Evolutionary conservation across 208 protist genomes (phyloP), one percentile per base, ranked within the genome.

Genomic region (Balamuthia mandrillaris): DNA sequence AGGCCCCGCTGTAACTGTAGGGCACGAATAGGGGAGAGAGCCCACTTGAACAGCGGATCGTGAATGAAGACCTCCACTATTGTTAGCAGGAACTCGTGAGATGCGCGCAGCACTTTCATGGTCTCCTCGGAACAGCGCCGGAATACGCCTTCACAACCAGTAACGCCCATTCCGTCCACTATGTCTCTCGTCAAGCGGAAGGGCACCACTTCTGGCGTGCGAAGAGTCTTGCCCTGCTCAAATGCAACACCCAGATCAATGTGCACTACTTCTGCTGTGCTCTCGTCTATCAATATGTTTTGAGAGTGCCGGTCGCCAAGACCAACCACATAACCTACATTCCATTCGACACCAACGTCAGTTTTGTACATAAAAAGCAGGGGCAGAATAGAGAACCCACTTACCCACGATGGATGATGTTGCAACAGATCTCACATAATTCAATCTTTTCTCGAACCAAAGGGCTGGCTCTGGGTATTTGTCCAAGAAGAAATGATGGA

Each of bases 221-320:
- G 89, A 4, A 99, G 90, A 37, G 94, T 85, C 61, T 92, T 92
- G 14, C 91, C 95, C 88, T 98, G 95, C 39, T 97, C 96, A 90
- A 98, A 97, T 12, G 96, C 95, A 84, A 98, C 92, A 35, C 96
- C 97, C 9, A 98, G 88, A 86, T 98, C 97, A 85, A 98, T 98
- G 83, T 98, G 96, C 41, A 98, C 92, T 21, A 98, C 81, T 79
- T 98, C 95, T 1, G 93, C 96, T 0, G 93, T 95, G 33, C 24
- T 63, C 14, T 77, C 83, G 86, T 99, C 96, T 9, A 99, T 87
- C 0, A 99, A 91, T 7, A 99, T 92, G 90, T 98, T 99, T 78
- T 94, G 94, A 42, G 89, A 78, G 87, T 99, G 97, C 21, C 97
- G 91, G 86, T 99, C 97, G 18, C 97, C 97, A 6, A 99, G 91